Conservation (phyloP, 2,329 filamentous ascomycete species). For the Botrytis tulipae region DNA sequence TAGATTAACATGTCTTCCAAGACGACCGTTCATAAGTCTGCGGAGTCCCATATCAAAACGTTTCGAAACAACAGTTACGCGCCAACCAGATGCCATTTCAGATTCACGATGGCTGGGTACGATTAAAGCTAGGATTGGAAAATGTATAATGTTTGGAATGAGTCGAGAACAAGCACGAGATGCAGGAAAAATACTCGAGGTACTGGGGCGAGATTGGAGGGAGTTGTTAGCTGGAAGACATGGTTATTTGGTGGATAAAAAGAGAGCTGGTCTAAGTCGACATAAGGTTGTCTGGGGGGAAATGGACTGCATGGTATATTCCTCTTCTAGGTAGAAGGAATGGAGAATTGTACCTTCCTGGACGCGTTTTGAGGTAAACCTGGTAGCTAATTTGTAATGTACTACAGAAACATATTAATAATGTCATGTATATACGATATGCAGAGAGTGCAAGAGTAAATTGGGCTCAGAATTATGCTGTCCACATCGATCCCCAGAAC, state of each 20-base stretch:
- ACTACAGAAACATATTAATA: constrained; percentile 73
- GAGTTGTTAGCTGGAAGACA: constrained; percentile 70
- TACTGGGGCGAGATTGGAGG: constrained; percentile 66
- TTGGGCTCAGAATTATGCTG: constrained; percentile 70
- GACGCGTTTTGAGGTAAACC: not conserved
- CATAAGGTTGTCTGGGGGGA: constrained; percentile 80
- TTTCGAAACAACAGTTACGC: not conserved
- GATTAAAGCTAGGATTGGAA: constrained; percentile 65
- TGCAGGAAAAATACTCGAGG: constrained; percentile 58
- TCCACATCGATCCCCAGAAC: constrained; percentile 59
- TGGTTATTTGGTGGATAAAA: constrained; percentile 66
- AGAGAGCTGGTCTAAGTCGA: constrained; percentile 60
- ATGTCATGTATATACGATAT: constrained; percentile 78
- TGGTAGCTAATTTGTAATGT: not conserved
- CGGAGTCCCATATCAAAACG: not conserved
- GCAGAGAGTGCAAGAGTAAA: constrained; percentile 79
- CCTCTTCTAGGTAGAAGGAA: constrained; percentile 16
- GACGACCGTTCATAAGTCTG: not conserved
- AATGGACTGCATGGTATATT: constrained; percentile 64
- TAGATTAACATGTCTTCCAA: not conserved
- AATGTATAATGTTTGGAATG: constrained; percentile 73
- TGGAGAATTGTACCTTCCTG: not conserved
- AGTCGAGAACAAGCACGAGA: constrained; percentile 54
- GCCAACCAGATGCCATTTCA: not conserved
- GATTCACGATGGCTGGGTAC: constrained; percentile 66